These are phyloP conservation scores for Stramenopiles sp. DNA, from an alignment of 352 stramenopile species.

Conservation along the genomic window DNA sequence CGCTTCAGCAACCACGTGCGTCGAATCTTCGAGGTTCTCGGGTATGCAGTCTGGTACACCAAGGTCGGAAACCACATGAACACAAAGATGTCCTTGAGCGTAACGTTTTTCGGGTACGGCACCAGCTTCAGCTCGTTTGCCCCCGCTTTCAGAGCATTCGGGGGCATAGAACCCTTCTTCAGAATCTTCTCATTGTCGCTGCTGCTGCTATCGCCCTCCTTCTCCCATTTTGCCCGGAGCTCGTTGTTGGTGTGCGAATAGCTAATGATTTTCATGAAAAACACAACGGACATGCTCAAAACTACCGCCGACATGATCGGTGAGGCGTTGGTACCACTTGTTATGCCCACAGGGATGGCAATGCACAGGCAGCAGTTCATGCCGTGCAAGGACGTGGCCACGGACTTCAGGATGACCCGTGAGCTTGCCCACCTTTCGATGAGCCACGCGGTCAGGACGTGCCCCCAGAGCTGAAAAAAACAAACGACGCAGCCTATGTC, in stretches of 20 bases:
- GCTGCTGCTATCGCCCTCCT: not conserved
- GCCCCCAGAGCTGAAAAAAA: not conserved
- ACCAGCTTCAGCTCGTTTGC: not conserved
- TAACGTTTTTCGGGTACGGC: not conserved
- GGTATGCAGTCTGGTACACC: not conserved
- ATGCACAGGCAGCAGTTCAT: not conserved
- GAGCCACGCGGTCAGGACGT: not conserved
- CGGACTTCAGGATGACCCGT: not conserved
- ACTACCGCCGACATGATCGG: not conserved
- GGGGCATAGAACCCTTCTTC: not conserved
- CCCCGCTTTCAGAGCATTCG: not conserved
- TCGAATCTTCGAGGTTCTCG: not conserved
- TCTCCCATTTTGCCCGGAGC: not conserved
- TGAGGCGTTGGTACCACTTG: not conserved
- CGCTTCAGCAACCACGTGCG: not conserved
- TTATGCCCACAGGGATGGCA: not conserved
- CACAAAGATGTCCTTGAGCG: not conserved
- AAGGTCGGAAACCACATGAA: not conserved
- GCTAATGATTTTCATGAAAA: conserved; percentile 4
- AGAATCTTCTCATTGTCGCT: not conserved
- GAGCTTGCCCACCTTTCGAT: not conserved
- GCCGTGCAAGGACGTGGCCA: not conserved
- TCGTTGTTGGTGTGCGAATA: not conserved
- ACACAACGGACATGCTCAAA: not conserved
- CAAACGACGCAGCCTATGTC: not conserved